Base-by-base conservation (phyloP, 2,329 filamentous ascomycete species). In the Herpotrichia juniperi region DNA sequence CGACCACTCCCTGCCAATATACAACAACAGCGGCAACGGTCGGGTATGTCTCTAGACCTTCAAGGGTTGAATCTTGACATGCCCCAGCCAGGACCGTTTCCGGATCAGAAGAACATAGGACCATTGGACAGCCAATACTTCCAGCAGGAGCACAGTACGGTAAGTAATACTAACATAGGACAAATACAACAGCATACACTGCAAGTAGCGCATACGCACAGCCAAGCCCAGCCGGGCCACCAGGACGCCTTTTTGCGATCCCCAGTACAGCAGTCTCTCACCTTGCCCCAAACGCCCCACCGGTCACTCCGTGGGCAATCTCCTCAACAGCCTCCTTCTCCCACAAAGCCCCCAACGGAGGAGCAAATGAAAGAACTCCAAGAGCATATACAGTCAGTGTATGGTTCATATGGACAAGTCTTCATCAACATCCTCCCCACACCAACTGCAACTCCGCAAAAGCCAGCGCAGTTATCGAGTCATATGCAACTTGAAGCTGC, bases 191-290 rank as follows among this genome's bases (percentile, higher is more conserved):
- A 93, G 84, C 88, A 91, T 84, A 83, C 86, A 79, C 84, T 91
- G 87, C 89, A 88, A 88, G 89, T 90, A 90, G 84, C 88, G 87
- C 91, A 93, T 85, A 86, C 90, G 87, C 90, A 92, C 81, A 86
- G 85, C 84, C 83, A 86, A 83, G 84, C 85, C 84, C 87, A 89
- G 86, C 88, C 88, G 85, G 87, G 88, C 83, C 81, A 75, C 68
- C 73, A 77, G 55, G 65, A 70, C 69, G 48, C 68, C 68, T 66
- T 69, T 59, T 57, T 71, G 58, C 64, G 50, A 53, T 72, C 71
- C 60, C 65, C 70, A 73, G 67, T 72, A 70, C 71, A 72, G 64
- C 64, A 66, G 50, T 67, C 66, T 62, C 64, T 66, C 59, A 56
- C 63, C 43, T 71, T 68, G 43, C 70, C 70, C 30, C 69, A 63